Percentiles rank a stretch among this genome's conserved stretches.
These are phyloP conservation scores for Wilcoxina mikolae DNA, from an alignment of 495 filamentous ascomycete species.

Conservation along the genomic window DNA sequence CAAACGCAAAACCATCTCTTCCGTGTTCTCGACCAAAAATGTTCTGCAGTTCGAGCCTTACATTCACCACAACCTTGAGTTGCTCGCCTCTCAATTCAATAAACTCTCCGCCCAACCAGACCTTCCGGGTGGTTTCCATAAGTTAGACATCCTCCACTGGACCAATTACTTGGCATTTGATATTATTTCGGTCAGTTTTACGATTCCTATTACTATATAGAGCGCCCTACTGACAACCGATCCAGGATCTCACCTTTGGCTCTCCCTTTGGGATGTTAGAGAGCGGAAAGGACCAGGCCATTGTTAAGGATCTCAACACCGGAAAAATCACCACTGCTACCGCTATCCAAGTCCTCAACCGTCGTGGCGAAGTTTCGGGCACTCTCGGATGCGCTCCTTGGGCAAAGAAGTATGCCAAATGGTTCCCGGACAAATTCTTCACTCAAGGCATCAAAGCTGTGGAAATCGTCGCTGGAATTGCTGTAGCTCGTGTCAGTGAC, in stretches of 20 bases:
- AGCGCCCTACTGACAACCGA: no score
- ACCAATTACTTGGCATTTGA: conserved; percentile 93
- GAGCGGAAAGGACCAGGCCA: conserved; percentile 44
- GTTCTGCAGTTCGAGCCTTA: conserved; percentile 81
- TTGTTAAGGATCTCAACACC: conserved; percentile 39
- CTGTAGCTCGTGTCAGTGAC: conserved; percentile 62
- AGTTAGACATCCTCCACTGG: conserved; percentile 73
- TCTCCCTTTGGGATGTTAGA: conserved; percentile 47
- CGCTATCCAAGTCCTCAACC: conserved; percentile 57
- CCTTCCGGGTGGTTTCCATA: conserved; percentile 36
- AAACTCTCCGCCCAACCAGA: conserved; percentile 33
- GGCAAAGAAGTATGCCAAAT: conserved; percentile 50
- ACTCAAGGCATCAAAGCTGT: conserved; percentile 46
- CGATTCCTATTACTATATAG: no score
- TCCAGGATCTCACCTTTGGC: conserved; percentile 49
- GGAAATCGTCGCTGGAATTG: conserved; percentile 57
- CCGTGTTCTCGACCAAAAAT: conserved; percentile 73
- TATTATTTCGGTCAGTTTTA: conserved; percentile 68
- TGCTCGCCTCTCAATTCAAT: conserved; percentile 62
- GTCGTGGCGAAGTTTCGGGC: conserved; percentile 52
- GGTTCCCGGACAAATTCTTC: conserved; percentile 56
- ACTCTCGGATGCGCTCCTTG: conserved; percentile 46
- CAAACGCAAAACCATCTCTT: conserved; percentile 78
- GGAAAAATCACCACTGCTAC: conserved; percentile 42
- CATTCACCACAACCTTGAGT: conserved; percentile 63